Evolutionary conservation across 345 rosid species (phyloP), one percentile per base, ranked within the genome.

Genomic region (Sisymbrium irio): DNA sequence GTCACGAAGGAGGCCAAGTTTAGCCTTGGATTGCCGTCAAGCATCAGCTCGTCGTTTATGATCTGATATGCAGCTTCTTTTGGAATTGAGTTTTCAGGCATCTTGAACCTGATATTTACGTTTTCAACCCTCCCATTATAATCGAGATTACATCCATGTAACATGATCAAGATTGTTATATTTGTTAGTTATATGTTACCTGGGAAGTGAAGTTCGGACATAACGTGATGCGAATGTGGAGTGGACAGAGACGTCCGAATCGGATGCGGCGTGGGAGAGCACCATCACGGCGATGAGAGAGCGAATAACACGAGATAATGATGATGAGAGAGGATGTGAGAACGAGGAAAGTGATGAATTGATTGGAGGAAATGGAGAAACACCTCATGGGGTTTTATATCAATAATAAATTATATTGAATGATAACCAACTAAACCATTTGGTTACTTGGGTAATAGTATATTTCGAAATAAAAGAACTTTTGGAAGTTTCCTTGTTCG

Each of bases 61-160:
- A 93, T 90, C 90, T 93, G 98, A 66, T 65, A 93, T 3, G 98
- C 98, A 0, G 97, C 98, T 62, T 93, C 98, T 80, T 93, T 93
- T 0, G 98, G 98, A 10, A 86, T 90, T 25, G 97, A 90, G 71
- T 81, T 89, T 59, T 93, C 93, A 15, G 92, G 86, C 87, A 93
- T 90, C 84, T 51, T 78, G 70, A 86, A 90, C 88, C 98, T 78
- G 63, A 51, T 51, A 20, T 40, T 39, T 51, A 67, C 63, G 14
- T 74, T 35, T 65, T 45, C 3, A 39, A 13, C 10, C 49, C 57
- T 4, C 11, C 37, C 39, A 35, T 36, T 36, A 49, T 19, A 7
- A 33, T 35, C 3, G 28, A 46, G 0, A 37, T 46, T 53, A 25
- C 18, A 45, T 4, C n/a, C 5, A 22, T 46, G 19, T 19, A 63